Conservation (phyloP, 768 basidiomycete species). For the Kwoniella botswanensis region DNA sequence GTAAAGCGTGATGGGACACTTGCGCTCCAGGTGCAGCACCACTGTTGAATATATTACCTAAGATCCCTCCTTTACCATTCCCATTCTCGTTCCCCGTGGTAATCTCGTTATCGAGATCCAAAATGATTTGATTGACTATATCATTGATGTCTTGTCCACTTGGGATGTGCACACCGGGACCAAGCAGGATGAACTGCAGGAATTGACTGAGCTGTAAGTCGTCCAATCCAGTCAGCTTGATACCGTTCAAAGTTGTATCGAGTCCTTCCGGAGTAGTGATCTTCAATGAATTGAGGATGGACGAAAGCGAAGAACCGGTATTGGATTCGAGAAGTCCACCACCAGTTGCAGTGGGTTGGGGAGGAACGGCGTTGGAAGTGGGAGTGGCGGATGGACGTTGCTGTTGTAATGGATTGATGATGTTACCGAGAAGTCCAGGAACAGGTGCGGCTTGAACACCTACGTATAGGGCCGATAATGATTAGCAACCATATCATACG, state of each 20-base stretch:
- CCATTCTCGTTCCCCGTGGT: not conserved
- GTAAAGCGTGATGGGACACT: not conserved
- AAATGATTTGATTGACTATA: not conserved
- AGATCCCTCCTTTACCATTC: not conserved
- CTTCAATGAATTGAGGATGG: constrained; percentile 5
- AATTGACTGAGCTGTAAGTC: not conserved
- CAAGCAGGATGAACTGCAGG: not conserved
- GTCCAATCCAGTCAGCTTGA: constrained; percentile 1
- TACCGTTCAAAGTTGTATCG: constrained; percentile 6
- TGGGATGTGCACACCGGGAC: constrained; percentile 1
- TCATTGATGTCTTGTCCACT: not conserved
- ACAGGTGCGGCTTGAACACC: not conserved
- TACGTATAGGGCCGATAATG: not conserved
- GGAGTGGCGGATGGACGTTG: not conserved
- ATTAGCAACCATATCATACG: not conserved
- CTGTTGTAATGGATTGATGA: not conserved
- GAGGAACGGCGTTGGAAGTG: not conserved
- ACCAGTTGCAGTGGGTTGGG: not conserved
- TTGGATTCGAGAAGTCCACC: constrained; percentile 4
- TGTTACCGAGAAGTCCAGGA: not conserved
- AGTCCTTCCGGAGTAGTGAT: constrained; percentile 4
- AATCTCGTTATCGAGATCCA: not conserved
- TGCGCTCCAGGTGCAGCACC: not conserved
- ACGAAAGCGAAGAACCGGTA: constrained; percentile 1
- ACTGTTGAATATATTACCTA: not conserved